These are phyloP conservation scores for Spergularia marina DNA, from an alignment of 148 eudicot genomes.

Conservation along the genomic window DNA sequence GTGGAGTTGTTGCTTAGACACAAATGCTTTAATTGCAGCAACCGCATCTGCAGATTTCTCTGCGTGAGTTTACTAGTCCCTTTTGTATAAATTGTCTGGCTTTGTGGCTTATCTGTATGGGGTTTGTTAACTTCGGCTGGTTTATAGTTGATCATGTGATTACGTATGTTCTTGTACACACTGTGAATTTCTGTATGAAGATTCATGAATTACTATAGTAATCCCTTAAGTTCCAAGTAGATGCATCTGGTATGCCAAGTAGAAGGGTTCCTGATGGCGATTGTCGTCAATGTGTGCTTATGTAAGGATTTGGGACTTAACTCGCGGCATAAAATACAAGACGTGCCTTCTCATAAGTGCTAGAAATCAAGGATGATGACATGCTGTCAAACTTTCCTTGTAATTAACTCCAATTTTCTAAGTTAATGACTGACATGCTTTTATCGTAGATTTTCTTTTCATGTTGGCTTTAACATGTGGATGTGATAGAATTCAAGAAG, in stretches of 20 bases:
- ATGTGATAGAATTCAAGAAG: background rate
- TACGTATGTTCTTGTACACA: background rate
- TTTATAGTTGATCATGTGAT: background rate
- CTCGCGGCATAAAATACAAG: background rate
- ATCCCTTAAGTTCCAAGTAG: background rate
- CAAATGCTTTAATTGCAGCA: conserved; percentile 77
- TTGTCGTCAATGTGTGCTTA: background rate
- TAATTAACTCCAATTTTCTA: background rate
- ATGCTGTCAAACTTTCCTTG: background rate
- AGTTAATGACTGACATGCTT: background rate
- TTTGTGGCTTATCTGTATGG: conserved; percentile 8
- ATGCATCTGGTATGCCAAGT: background rate
- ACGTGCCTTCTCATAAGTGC: background rate
- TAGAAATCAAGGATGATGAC: background rate
- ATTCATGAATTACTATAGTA: background rate
- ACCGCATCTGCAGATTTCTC: conserved; percentile 88
- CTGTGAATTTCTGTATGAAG: background rate
- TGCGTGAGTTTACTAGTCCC: conserved; percentile 50
- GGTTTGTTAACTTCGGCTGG: background rate
- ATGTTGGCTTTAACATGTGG: background rate
- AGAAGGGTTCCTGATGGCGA: background rate
- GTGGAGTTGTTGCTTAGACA: conserved; percentile 89
- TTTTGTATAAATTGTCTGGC: background rate
- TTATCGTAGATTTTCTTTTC: background rate
- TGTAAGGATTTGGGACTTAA: background rate